Evolutionary conservation across 2,329 filamentous ascomycete genomes (phyloP), one percentile per base, ranked within the genome.

Genomic region (Purpureocillium lavendulum): DNA sequence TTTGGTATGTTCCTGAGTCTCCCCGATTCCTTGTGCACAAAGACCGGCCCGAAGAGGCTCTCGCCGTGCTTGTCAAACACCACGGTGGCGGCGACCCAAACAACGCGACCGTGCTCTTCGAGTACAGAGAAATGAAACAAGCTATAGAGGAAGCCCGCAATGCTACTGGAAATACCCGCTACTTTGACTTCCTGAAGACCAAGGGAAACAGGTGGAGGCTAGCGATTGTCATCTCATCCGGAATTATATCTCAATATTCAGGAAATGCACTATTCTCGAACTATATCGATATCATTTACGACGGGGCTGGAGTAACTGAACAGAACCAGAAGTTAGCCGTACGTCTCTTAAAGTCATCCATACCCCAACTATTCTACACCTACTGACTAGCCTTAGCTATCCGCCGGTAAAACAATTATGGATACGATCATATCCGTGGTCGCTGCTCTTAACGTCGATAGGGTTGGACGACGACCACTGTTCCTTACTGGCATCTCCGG

Each of bases 201-300:
- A 70, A 65, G 49, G 78, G 80, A 21, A 83, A 84, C 64, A 68
- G 77, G 38, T 78, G 78, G 65, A 69, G 80, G 10, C 62, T 84
- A 33, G 66, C 72, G 35, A 73, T 84, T 40, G 65, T 82, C 32
- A 57, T 81, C 32, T 80, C 75, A 1, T 66, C 83, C 15, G 80
- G 77, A 50, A 60, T 83, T 48, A 80, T 83, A 52, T 81, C 77
- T 2, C 79, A 84, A 58, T 83, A 80, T 61, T 77, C 72, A 39
- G 80, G 80, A 33, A 84, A 83, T 52, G 78, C 75, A 14, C 61
- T 84, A 2, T 76, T 84, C 52, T 77, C 71, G 45, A 82, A 83
- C 60, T 83, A 83, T 56, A 76, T 80, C 51, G 73, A 77, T 43
- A 65, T 70, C 41, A 70, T 84, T 46, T 81, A 81, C 59, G 61